These are phyloP conservation scores for Quercus wislizeni DNA, from an alignment of 306 rosid genomes.

Conservation along the genomic window DNA sequence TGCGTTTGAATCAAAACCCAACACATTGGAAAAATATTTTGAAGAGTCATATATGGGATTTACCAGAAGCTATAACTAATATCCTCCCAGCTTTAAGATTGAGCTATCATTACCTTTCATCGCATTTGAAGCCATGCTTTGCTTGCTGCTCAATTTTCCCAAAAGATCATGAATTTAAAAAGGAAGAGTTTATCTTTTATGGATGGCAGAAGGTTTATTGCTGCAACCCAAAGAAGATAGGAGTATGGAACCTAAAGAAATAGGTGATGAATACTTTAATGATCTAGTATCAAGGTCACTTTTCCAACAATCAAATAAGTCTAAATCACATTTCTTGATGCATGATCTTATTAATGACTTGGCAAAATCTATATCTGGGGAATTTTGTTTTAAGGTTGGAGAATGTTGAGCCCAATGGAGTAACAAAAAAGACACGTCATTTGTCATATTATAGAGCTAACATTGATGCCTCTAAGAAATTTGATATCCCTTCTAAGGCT, in stretches of 20 bases:
- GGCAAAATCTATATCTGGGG: slow-evolving; percentile 21
- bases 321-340: slow-evolving; percentile 3
- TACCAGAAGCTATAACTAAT: neutral
- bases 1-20: slow-evolving; percentile 2
- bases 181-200: slow-evolving; percentile 19
- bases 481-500: slow-evolving; percentile 12
- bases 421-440: slow-evolving; percentile 18
- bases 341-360: slow-evolving; percentile 39
- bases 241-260: neutral
- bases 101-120: slow-evolving; percentile 10
- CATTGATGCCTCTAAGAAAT: slow-evolving; percentile 17
- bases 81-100: slow-evolving; percentile 7
- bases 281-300: slow-evolving; percentile 33
- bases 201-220: slow-evolving; percentile 48
- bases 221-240: neutral
- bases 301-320: slow-evolving; percentile 20
- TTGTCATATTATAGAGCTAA: slow-evolving; percentile 13
- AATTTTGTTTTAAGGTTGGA: slow-evolving; percentile 6
- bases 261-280: slow-evolving; percentile 27
- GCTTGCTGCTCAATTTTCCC: slow-evolving; percentile 27
- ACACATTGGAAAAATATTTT: slow-evolving; percentile 10
- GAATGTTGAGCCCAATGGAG: neutral
- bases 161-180: slow-evolving; percentile 21
- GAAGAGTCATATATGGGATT: slow-evolving; percentile 17
- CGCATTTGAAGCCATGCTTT: slow-evolving; percentile 6